Evolutionary conservation across 345 rosid species (phyloP).

Genomic region (Ceriops tagal): DNA sequence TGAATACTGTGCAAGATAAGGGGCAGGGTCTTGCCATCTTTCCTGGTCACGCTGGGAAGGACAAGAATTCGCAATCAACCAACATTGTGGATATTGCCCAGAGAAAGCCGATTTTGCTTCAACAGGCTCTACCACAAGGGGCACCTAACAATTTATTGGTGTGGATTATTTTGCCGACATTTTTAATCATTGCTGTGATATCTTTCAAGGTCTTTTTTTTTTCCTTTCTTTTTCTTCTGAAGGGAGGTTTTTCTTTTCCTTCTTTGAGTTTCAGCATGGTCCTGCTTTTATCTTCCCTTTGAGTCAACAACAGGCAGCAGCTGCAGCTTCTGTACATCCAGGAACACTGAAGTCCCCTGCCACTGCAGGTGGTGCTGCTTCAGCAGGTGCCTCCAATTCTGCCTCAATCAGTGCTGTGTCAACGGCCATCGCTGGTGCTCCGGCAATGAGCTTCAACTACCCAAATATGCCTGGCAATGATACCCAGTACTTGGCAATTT

Average conservation of each 20-base stretch:
- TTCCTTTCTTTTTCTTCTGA: background rate
- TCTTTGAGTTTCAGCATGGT: conserved; percentile 53
- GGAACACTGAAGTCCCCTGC: conserved; percentile 57
- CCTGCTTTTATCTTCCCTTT: conserved; percentile 88
- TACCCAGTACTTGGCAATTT: conserved; percentile 81
- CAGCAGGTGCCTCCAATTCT: conserved; percentile 45
- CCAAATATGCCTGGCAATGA: conserved; percentile 75
- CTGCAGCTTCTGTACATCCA: conserved; percentile 59
- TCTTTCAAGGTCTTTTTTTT: background rate
- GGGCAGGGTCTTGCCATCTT: conserved; percentile 45
- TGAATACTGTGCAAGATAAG: conserved; percentile 52
- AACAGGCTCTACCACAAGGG: conserved; percentile 77
- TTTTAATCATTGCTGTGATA: background rate
- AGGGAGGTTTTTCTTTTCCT: background rate
- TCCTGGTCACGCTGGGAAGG: conserved; percentile 47
- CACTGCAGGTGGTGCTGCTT: conserved; percentile 32
- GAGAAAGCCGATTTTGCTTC: conserved; percentile 79
- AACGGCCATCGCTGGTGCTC: conserved; percentile 52
- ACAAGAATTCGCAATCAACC: conserved; percentile 50
- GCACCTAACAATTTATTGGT: conserved; percentile 77
- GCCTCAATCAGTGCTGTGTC: conserved; percentile 45
- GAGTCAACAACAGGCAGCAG: conserved; percentile 80
- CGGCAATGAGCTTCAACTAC: conserved; percentile 83
- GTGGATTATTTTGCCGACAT: conserved; percentile 13
- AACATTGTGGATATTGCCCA: conserved; percentile 55